These are phyloP conservation scores for Plasmodium coatneyi DNA, from an alignment of 169 alveolate species.

Conservation along the genomic window DNA sequence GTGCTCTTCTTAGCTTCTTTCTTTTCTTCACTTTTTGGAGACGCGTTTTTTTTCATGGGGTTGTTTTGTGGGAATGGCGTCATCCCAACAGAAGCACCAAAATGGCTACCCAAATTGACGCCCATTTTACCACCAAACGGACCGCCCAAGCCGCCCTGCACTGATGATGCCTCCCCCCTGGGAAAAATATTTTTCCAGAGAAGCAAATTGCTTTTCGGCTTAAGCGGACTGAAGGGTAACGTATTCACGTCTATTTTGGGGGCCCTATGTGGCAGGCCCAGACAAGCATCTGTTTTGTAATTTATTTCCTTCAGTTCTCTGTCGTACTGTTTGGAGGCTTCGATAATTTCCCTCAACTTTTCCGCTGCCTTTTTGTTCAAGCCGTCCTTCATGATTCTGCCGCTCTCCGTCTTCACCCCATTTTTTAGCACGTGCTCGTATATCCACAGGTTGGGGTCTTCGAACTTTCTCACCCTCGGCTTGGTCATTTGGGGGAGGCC, in stretches of 20 bases:
- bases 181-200: slow-evolving; percentile 3
- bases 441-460: slow-evolving; percentile 70
- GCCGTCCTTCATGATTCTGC: neutral
- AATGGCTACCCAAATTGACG: no score
- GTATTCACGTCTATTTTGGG: slow-evolving; percentile 26
- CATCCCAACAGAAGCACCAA: neutral
- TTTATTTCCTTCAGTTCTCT: slow-evolving; percentile 44
- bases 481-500: slow-evolving; percentile 10
- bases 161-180: neutral
- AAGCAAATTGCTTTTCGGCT: neutral
- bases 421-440: slow-evolving; percentile 40
- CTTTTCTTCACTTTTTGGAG: neutral
- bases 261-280: neutral
- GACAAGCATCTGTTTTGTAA: neutral
- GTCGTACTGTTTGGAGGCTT: slow-evolving; percentile 54
- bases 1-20: neutral
- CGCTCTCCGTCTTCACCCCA: neutral
- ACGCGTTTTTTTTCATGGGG: neutral
- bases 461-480: slow-evolving; percentile 23
- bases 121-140: neutral
- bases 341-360: slow-evolving; percentile 32
- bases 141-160: neutral
- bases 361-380: slow-evolving; percentile 18
- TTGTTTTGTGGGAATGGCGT: neutral
- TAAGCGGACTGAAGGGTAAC: slow-evolving; percentile 10